Evolutionary conservation across 352 stramenopile species (phyloP), one percentile per base, ranked within the genome.

Genomic region (Thalassiosira pacifica): DNA sequence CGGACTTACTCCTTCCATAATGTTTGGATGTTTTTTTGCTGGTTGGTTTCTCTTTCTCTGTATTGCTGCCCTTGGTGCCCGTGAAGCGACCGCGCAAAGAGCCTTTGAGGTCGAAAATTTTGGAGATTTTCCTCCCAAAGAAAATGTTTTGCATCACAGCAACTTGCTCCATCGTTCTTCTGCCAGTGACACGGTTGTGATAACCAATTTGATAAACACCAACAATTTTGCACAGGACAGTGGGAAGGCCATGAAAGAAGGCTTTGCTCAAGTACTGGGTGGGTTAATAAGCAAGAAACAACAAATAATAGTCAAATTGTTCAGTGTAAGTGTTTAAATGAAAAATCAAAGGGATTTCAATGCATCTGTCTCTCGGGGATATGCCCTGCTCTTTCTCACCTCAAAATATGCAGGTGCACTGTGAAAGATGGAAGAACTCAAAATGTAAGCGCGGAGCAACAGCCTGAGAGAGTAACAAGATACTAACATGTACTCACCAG

Each of bases 91-190:
- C 98, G 13, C 97, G 92, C 66, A 97, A 95, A 37, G 96, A 98
- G n/a, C 97, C 98, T 91, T 99, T 99, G n/a, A 99, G 86, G 88
- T 99, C 98, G 85, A 98, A 99, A 1, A 96, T 97, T 59, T 94
- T 95, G n/a, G 90, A 92, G 27, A 99, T 97, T 37, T 97, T 96
- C n/a, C 97, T 93, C 40, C 97, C 96, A 79, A 97, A 98, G 77
- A 99, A 99, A 11, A 98, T 97, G 78, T 83, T 83, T 71, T 92
- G 96, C 85, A 99, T 98, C 55, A 98, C 96, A 91, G 97, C 82
- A 76, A 97, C 91, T 94, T 97, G 86, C 94, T 97, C 60, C 96
- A 97, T 83, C 85, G 95, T 94, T 94, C 96, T 84, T 95, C 98
- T 97, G 0, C 94, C 94, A 52, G 94, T 97, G n/a, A 93, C 76